Base-by-base conservation (phyloP, 148 eudicot genomes). In the Spergularia bocconei region DNA sequence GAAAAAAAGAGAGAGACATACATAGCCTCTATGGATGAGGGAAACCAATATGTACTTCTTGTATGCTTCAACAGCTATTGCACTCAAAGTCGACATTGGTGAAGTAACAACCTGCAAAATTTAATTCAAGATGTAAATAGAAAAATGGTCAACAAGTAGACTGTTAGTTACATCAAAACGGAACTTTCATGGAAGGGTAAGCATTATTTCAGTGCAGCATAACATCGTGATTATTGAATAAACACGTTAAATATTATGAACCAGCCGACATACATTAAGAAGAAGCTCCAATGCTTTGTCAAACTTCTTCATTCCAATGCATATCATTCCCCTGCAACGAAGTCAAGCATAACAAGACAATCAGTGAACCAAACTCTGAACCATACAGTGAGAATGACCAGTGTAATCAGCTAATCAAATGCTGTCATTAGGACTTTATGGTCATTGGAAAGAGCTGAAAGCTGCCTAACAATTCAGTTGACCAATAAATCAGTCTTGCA, bases 11-110 rank as follows among this genome's bases (percentile, higher is more conserved):
- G 80, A 54, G 15, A 59, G 59, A 55, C 56, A 80, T 67, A 95
- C 99, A 96, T 92, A 96, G 54, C 99, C 97, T 79, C 78, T 87
- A 85, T 89, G 96, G 77, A 95, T 87, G 80, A 95, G 94, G 44
- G 96, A 92, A 72, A 92, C 96, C 80, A 95, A 82, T 71, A 95
- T 88, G 69, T 95, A 92, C 70, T 92, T 92, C 69, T 95, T 95
- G 89, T 92, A 95, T 51, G 97, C 99, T 85, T 95, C 99, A 77
- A 95, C 89, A 63, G 96, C 94, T 82, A 95, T 92, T 23, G 96
- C 92, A 86, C 85, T 95, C 19, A 89, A 65, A 67, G 77, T 77
- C 44, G 92, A 77, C 96, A 92, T 90, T 60, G 99, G 99, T 79
- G 99, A 87, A 73, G 97, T 95, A 64, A 92, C 96, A 80, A 95